Conservation (phyloP, 768 basidiomycete species). For the Leccinum incarnatum region DNA sequence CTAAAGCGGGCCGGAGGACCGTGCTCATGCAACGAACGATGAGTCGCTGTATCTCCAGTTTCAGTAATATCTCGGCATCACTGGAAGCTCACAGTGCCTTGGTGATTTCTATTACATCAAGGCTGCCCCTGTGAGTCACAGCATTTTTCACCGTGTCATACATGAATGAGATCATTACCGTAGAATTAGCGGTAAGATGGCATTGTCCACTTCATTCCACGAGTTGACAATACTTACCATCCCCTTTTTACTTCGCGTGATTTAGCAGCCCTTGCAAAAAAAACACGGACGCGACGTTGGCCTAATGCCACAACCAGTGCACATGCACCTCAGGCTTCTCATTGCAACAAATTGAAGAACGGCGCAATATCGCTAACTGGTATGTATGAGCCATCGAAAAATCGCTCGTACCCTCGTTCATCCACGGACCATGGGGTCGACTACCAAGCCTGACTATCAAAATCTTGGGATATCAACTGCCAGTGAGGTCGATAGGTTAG, state of each 20-base stretch:
- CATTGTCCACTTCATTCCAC: background rate
- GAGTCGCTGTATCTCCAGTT: background rate
- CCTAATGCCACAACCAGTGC: background rate
- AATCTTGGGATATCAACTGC: background rate
- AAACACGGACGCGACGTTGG: slow-evolving; percentile 37
- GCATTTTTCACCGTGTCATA: background rate
- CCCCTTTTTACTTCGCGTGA: slow-evolving; percentile 1
- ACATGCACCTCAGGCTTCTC: background rate
- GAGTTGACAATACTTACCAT: slow-evolving; percentile 4
- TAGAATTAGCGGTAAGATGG: background rate
- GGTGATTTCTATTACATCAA: background rate
- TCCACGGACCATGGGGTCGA: background rate
- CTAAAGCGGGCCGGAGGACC: background rate
- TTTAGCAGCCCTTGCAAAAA: slow-evolving; percentile 45
- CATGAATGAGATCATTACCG: background rate
- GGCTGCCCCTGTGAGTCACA: background rate
- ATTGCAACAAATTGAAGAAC: background rate
- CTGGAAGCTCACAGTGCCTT: slow-evolving; percentile 5
- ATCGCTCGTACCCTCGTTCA: background rate
- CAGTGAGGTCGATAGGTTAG: background rate
- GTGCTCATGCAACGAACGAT: too few relatives aligned
- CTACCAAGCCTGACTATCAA: background rate
- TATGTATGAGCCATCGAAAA: background rate
- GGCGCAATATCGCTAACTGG: slow-evolving; percentile 22
- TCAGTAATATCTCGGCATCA: background rate